Evolutionary conservation across 2,329 filamentous ascomycete genomes (phyloP), one percentile per base, ranked within the genome.

Genomic region (Cordyceps militaris): DNA sequence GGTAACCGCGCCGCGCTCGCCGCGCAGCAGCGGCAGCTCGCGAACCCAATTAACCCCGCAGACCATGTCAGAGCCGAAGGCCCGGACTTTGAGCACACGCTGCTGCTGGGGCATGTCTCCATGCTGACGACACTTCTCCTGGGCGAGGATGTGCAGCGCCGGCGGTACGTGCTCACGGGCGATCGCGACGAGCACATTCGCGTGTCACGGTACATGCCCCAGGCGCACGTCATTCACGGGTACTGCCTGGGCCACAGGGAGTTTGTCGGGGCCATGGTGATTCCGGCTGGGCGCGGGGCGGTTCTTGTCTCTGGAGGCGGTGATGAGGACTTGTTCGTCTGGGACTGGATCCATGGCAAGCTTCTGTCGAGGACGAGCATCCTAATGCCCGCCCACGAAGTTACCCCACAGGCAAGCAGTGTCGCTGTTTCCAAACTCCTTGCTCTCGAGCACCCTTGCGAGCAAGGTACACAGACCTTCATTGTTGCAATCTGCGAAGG

Each of bases 21-120:
- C 63, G 78, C 84, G 63, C 84, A 87, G 71, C 74, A 78, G 57
- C 74, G 75, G 16, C 74, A 77, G 51, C 70, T 74, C 52, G 72
- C 74, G 51, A 66, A 71, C 36, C 62, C 56, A 6, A 46, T 24
- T 23, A 44, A 48, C 24, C 60, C 60, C 21, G 34, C 14, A 66
- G 10, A 61, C 46, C 47, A 64, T 3, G 63, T 65, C 14, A 71
- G 72, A 59, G 57, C 67, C 14, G 73, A 74, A 28, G 70, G 68
- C 38, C 72, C 77, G 13, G 65, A 76, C 26, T 96, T 96, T 68
- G 86, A 91, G 64, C 83, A 91, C 64, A 82, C 86, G 38, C 77
- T 96, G 1, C 77, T 97, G 8, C 83, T 99, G 0, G 94, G 94
- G 13, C 94, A 99, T 72, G 94, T 99, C 14, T 97, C 93, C 1